Percentiles rank a stretch among this genome's conserved stretches.
phyloP scores from a whole-genome alignment of 2,329 filamentous ascomycete species.

The Lojkania enalia region DNA sequence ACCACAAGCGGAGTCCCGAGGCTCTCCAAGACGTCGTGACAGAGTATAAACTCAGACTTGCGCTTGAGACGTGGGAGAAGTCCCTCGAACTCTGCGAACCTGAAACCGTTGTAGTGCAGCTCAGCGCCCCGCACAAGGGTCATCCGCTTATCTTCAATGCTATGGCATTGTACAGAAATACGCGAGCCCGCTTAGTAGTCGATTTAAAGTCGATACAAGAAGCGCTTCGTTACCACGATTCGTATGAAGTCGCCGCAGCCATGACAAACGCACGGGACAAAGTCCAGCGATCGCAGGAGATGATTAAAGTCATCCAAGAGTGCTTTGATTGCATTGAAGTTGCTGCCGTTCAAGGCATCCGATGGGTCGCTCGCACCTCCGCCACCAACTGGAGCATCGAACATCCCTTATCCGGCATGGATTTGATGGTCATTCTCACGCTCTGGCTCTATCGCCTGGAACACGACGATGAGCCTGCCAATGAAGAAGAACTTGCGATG shows the following conservation, averaged over 20 bases:
- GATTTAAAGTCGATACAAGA: slow-evolving; percentile 96
- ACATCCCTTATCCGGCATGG: slow-evolving; percentile 93
- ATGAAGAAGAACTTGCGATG: slow-evolving; percentile 82
- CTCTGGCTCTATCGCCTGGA: slow-evolving; percentile 99
- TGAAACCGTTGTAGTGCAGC: slow-evolving; percentile 82
- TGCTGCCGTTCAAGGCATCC: slow-evolving; percentile 88
- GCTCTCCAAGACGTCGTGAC: slow-evolving; percentile 96
- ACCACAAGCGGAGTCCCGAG: slow-evolving; percentile 97
- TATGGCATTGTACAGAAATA: slow-evolving; percentile 95
- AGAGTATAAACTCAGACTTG: slow-evolving; percentile 94
- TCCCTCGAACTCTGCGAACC: slow-evolving; percentile 92
- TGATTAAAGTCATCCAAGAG: slow-evolving; percentile 98
- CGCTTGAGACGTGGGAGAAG: slow-evolving; percentile 98
- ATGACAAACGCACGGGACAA: slow-evolving; percentile 95
- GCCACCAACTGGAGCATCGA: slow-evolving; percentile 99
- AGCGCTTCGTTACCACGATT: slow-evolving; percentile 93
- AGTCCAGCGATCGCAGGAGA: slow-evolving; percentile 92
- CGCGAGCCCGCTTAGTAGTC: slow-evolving; percentile 86
- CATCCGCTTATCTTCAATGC: slow-evolving; percentile 98
- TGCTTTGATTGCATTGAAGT: slow-evolving; percentile 98
- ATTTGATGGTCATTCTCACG: slow-evolving; percentile 96
- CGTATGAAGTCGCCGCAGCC: slow-evolving; percentile 92
- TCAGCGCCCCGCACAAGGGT: slow-evolving; percentile 92
- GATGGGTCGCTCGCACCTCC: slow-evolving; percentile 97
- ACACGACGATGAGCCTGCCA: slow-evolving; percentile 93